These are phyloP conservation scores for Pulicaria dysenterica DNA, from an alignment of 129 eudicot species.

Conservation along the genomic window DNA sequence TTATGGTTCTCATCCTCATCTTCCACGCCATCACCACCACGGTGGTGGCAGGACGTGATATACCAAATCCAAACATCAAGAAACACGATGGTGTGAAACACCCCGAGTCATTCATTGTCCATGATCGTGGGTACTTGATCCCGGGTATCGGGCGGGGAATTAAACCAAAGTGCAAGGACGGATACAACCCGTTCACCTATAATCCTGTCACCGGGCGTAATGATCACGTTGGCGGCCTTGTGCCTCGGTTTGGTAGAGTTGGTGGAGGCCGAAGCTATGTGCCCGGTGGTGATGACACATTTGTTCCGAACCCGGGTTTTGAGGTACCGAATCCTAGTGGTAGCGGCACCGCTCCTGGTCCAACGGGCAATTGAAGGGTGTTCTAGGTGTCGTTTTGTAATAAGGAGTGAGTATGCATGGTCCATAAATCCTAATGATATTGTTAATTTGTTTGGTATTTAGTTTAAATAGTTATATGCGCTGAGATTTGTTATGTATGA, in stretches of 20 bases:
- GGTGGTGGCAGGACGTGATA: constrained; percentile 26
- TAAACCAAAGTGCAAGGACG: constrained; percentile 32
- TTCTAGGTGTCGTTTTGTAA: constrained; percentile 7
- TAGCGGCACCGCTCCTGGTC: constrained; percentile 29
- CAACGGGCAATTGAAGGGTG: constrained; percentile 33
- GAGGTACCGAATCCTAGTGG: constrained; percentile 46
- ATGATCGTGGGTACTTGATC: constrained; percentile 54
- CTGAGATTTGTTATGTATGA: not conserved
- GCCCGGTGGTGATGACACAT: constrained; percentile 71
- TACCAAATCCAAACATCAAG: constrained; percentile 27
- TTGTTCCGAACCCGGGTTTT: constrained; percentile 61
- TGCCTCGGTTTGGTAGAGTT: constrained; percentile 20
- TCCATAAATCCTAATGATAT: not conserved
- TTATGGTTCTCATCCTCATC: constrained; percentile 28
- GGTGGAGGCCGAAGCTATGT: constrained; percentile 31
- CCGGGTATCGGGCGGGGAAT: constrained; percentile 59
- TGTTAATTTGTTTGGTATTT: constrained; percentile 3
- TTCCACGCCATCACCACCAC: constrained; percentile 34
- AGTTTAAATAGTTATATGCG: not conserved
- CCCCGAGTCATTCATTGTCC: constrained; percentile 31
- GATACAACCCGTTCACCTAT: constrained; percentile 41
- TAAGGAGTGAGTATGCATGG: not conserved
- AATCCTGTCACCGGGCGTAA: constrained; percentile 51
- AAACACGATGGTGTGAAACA: constrained; percentile 28
- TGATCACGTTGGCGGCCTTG: not conserved